phyloP scores from a whole-genome alignment of 208 protist genomes.

The Trypanosomatidae sp. region DNA sequence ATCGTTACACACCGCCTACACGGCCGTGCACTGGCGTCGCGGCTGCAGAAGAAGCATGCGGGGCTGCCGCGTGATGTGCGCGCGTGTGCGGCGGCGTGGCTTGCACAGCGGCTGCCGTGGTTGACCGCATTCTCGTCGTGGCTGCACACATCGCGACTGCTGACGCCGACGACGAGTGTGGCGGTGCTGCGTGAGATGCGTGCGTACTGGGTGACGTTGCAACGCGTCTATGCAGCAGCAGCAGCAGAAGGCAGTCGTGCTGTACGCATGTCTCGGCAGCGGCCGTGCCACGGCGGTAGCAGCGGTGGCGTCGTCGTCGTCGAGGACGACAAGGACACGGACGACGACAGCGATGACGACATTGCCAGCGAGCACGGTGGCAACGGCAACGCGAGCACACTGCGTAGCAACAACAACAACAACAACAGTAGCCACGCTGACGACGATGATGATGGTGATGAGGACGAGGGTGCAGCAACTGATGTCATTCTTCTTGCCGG shows the following conservation, averaged over 20 bases:
- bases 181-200: conserved; percentile 23
- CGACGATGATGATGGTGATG: conserved; percentile 1
- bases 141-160: conserved; percentile 39
- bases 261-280: too few relatives aligned
- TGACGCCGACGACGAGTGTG: conserved; percentile 32
- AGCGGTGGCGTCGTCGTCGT: too few relatives aligned
- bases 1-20: conserved; percentile 50
- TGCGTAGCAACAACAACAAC: background rate
- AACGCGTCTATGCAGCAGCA: conserved; percentile 15
- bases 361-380: too few relatives aligned
- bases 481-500: conserved; percentile 53
- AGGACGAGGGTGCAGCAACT: background rate
- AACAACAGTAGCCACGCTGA: background rate
- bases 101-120: conserved; percentile 26
- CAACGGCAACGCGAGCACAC: background rate
- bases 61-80: conserved; percentile 27
- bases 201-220: conserved; percentile 41
- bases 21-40: conserved; percentile 17
- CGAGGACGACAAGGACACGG: background rate
- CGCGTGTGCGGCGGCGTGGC: conserved; percentile 28
- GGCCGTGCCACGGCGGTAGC: background rate
- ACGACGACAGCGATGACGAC: conserved; percentile 1
- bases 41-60: conserved; percentile 44
- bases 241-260: conserved; percentile 2
- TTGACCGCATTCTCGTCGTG: conserved; percentile 46